Base-by-base conservation (phyloP, 73 alveolate species). In the Effrenium voratum region DNA sequence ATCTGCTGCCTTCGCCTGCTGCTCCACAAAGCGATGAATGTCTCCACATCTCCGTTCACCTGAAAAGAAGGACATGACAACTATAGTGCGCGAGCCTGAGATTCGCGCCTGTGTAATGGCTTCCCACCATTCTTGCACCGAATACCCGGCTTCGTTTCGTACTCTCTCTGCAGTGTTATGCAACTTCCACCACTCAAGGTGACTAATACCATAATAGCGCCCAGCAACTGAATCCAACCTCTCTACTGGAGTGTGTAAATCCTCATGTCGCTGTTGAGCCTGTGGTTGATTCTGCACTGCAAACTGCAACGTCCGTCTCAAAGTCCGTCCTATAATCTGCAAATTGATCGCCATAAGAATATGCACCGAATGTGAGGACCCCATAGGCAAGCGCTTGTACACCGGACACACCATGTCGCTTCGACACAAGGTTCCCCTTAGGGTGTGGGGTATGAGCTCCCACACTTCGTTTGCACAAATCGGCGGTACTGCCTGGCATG, bases 31-130 rank as follows among this genome's bases (percentile, higher is more conserved):
- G 0, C 60, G 83, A n/a, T 86, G 49, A 1, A 86, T n/a, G 66
- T 86, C 83, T 4, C 66, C 83, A 3, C 43, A 36, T 15, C 94
- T 36, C 36, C 80, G 52, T 0, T 85, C 94, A 2, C 94, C 94
- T 22, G 82, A 59, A 16, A 86, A 86, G 68, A 86, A 86, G 68
- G 57, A 43, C 94, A 60, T 86, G 66, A 28, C 32, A 5, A 30
- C 45, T 38, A 63, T 26, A 34, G 76, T 63, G 76, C 76, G 76
- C 16, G 24, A 16, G 76, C 38, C 32, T 16, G 76, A 15, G 12
- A 40, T 28, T 6, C 76, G 76, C 38, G 76, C 76, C 10, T 34
- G 41, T 4, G 43, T 24, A 10, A 44, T 43, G 10, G 41, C 60
- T 24, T 41, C 66, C 66, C 44, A 45, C 88, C 63, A 41, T 24